Percentiles rank a stretch among this genome's conserved stretches.
These are phyloP conservation scores for Candida nemodendra DNA, from an alignment of 805 yeast species.

Conservation along the genomic window DNA sequence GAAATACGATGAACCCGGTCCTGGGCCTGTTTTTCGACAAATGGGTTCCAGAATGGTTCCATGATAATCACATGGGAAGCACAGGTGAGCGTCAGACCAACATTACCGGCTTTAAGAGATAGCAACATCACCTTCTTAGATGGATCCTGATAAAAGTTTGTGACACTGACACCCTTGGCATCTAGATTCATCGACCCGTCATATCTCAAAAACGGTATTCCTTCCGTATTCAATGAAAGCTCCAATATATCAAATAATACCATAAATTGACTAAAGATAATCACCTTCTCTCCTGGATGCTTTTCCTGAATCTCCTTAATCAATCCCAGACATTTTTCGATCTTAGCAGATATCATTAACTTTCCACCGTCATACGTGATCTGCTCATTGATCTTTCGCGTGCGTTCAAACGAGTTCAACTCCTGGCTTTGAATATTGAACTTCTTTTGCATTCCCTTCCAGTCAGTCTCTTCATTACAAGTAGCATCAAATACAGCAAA, in stretches of 20 bases:
- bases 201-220: conserved; percentile 57
- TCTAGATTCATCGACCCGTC: conserved; percentile 81
- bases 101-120: conserved; percentile 91
- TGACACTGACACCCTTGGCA: conserved; percentile 62
- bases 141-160: conserved; percentile 58
- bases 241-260: conserved; percentile 67
- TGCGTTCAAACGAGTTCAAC: conserved; percentile 27
- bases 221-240: conserved; percentile 47
- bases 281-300: conserved; percentile 67
- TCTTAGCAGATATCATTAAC: conserved; percentile 66
- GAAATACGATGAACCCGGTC: conserved; percentile 96
- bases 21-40: conserved; percentile 95
- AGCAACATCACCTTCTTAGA: conserved; percentile 59
- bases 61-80: conserved; percentile 89
- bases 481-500: conserved; percentile 53
- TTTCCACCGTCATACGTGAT: conserved; percentile 37
- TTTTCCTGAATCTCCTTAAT: conserved; percentile 48
- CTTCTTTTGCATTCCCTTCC: conserved; percentile 24
- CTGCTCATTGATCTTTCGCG: conserved; percentile 26
- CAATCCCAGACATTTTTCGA: conserved; percentile 57
- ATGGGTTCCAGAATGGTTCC: conserved; percentile 99
- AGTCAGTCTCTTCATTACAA: conserved; percentile 28
- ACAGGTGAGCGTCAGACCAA: conserved; percentile 90
- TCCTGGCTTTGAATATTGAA: conserved; percentile 23
- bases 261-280: conserved; percentile 85